Percentiles rank a stretch among this genome's conserved stretches.
These are phyloP conservation scores for Talaromyces funiculosus DNA, from an alignment of 2,329 filamentous ascomycete species.

Conservation along the genomic window DNA sequence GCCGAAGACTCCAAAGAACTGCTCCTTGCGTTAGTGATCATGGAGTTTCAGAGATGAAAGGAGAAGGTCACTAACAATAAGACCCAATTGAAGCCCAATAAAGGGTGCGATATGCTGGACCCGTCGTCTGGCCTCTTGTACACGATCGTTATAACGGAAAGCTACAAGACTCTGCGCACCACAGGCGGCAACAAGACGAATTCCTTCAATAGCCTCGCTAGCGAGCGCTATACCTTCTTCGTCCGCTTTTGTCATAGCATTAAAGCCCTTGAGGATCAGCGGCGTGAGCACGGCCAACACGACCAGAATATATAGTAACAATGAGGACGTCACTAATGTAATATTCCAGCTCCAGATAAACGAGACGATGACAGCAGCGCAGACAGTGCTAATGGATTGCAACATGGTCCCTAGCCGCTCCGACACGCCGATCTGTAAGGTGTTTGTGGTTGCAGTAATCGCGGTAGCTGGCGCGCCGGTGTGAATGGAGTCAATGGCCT, in stretches of 20 bases:
- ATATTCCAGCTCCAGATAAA: conserved; percentile 50
- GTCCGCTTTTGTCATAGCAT: conserved; percentile 34
- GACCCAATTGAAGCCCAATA: conserved; percentile 30
- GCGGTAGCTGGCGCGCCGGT: conserved; percentile 47
- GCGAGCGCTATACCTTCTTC: conserved; percentile 35
- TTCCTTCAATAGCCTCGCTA: conserved; percentile 38
- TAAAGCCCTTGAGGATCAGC: conserved; percentile 28
- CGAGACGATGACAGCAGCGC: conserved; percentile 47
- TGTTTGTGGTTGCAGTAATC: conserved; percentile 50
- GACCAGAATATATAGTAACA: conserved; percentile 40
- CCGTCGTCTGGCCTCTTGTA: conserved; percentile 32
- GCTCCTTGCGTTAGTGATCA: conserved; percentile 28
- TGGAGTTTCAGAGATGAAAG: conserved; percentile 35
- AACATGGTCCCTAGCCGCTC: conserved; percentile 46
- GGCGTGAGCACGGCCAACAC: conserved; percentile 30
- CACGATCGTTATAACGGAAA: conserved; percentile 32
- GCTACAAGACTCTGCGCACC: conserved; percentile 36
- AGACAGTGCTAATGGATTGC: conserved; percentile 37
- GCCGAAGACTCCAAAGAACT: conserved; percentile 4
- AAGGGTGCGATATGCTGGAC: conserved; percentile 25
- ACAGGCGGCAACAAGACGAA: conserved; percentile 42
- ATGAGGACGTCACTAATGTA: conserved; percentile 46
- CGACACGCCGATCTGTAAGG: conserved; percentile 51
- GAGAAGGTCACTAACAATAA: conserved; percentile 34
- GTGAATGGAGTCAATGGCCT: conserved; percentile 46